Conservation (phyloP, 164 flowering plant genomes). For the Akebia trifoliata region DNA sequence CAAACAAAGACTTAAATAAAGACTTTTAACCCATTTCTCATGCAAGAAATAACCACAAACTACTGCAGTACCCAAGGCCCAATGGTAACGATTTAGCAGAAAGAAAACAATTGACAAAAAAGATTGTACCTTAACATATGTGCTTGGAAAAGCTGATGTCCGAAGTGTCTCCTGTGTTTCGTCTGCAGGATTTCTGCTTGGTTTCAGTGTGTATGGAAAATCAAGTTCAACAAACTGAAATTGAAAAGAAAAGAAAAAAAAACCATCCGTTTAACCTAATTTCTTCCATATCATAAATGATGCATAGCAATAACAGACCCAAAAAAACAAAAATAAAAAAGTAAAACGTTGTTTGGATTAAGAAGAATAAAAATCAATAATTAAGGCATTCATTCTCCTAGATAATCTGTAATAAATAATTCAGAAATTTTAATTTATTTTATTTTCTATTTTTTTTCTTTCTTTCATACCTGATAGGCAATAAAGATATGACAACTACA, state of each 20-base stretch:
- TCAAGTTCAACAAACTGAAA: slow-evolving; percentile 83
- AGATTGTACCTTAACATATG: slow-evolving; percentile 70
- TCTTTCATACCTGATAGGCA: too few relatives aligned
- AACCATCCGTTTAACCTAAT: neutral
- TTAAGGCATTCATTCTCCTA: too few relatives aligned
- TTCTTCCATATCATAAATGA: too few relatives aligned
- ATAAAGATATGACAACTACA: too few relatives aligned
- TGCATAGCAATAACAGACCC: too few relatives aligned
- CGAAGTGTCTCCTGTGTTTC: slow-evolving; percentile 90
- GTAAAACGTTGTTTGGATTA: too few relatives aligned
- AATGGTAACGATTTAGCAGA: neutral
- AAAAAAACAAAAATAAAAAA: too few relatives aligned
- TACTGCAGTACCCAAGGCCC: neutral
- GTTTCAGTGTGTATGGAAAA: slow-evolving; percentile 83
- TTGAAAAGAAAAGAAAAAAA: too few relatives aligned
- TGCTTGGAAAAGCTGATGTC: slow-evolving; percentile 81
- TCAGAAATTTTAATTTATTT: too few relatives aligned
- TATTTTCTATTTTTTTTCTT: too few relatives aligned
- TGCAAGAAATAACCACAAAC: slow-evolving; percentile 23
- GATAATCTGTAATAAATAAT: too few relatives aligned
- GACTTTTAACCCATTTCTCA: slow-evolving; percentile 80
- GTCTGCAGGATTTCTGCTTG: slow-evolving; percentile 59
- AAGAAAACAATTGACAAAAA: neutral
- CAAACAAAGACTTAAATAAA: slow-evolving; percentile 64
- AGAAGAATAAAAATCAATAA: too few relatives aligned